Base-by-base conservation (phyloP, 164 flowering plant species). In the Sedum album region DNA sequence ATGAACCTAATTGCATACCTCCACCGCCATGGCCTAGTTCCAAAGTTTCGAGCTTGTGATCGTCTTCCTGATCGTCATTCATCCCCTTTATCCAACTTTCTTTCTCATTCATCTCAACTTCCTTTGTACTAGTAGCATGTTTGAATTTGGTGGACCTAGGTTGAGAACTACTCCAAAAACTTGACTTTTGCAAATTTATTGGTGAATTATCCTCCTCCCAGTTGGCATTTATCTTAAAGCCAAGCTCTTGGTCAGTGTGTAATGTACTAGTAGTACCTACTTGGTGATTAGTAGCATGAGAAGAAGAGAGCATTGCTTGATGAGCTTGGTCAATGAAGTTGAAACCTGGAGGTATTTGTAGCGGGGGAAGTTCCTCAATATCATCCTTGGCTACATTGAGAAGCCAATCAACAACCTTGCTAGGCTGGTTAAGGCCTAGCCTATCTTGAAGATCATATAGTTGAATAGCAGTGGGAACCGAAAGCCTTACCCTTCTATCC, bases 351-450 rank as follows among this genome's bases (percentile, higher is more conserved):
- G 78, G 85, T 26, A 84, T 75, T 65, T 84, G 93, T 2, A 91
- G 85, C 0, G 92, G 92, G 55, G 97, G 94, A 23, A 91, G 85
- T 55, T 85, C 82, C 70, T 87, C 89, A 23, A 91, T 91, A 28
- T 81, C 91, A 33, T 83, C 51, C 72, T 87, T 85, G n/a, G 94
- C 86, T 15, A 81, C 90, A 44, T 83, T 71, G 18, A 91, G 89
- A 69, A 91, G 72, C 97, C 97, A 91, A 68, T 91, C 97, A 25
- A 91, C 91, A 23, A 83, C 97, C 73, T 91, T 91, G 81, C 92
- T 87, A 0, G 97, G 94, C 71, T 88, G 97, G 69, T 83, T 85
- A 1, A 88, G 81, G 25, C 96, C 96, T 41, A 91, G 82, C 71
- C 91, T 76, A 6, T 89, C 96, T 79, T 91, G 97, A 68, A 91